Evolutionary conservation across 2,329 filamentous ascomycete genomes (phyloP).

Genomic region (Hortaea sp.): DNA sequence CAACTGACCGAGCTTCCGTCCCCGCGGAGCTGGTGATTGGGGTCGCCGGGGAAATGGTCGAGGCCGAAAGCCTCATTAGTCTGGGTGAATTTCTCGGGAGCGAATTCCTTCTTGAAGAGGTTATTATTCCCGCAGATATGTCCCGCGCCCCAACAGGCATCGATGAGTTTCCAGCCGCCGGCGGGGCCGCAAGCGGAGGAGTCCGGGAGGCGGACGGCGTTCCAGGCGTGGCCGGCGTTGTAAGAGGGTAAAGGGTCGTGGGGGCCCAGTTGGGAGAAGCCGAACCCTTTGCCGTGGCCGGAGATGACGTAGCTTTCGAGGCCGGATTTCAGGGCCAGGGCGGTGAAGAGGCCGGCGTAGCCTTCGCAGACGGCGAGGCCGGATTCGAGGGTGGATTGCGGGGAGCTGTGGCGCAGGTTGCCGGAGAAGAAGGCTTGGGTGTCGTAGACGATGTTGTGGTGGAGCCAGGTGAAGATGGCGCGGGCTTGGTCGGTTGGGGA

Average conservation of each 20-base stretch:
- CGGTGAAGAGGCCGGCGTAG: slow-evolving; percentile 73
- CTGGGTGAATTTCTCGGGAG: slow-evolving; percentile 49
- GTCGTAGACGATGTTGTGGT: slow-evolving; percentile 88
- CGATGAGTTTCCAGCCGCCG: slow-evolving; percentile 82
- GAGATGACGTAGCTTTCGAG: slow-evolving; percentile 64
- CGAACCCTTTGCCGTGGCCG: slow-evolving; percentile 81
- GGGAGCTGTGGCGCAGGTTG: slow-evolving; percentile 52
- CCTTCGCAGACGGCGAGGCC: slow-evolving; percentile 87
- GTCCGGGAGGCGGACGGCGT: slow-evolving; percentile 68
- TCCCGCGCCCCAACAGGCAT: slow-evolving; percentile 89
- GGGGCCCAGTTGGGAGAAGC: slow-evolving; percentile 52
- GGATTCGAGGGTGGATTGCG: slow-evolving; percentile 61
- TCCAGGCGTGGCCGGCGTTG: slow-evolving; percentile 71
- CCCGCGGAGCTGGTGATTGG: slow-evolving; percentile 59
- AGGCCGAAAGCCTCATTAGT: slow-evolving; percentile 72
- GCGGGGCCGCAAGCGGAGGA: slow-evolving; percentile 24
- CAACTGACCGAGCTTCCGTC: slow-evolving; percentile 61
- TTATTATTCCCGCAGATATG: slow-evolving; percentile 45
- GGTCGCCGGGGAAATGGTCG: slow-evolving; percentile 66
- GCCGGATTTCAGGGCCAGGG: slow-evolving; percentile 68
- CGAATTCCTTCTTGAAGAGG: slow-evolving; percentile 61
- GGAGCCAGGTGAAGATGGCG: slow-evolving; percentile 88
- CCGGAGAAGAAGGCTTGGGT: slow-evolving; percentile 65
- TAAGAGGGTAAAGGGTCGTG: slow-evolving; percentile 57
- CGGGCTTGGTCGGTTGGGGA: slow-evolving; percentile 81